A percentile compares a stretch with the other conserved stretches of the same genome.
Conservation (phyloP, 2,329 filamentous ascomycete genomes). For the Diaporthe vaccinii region DNA sequence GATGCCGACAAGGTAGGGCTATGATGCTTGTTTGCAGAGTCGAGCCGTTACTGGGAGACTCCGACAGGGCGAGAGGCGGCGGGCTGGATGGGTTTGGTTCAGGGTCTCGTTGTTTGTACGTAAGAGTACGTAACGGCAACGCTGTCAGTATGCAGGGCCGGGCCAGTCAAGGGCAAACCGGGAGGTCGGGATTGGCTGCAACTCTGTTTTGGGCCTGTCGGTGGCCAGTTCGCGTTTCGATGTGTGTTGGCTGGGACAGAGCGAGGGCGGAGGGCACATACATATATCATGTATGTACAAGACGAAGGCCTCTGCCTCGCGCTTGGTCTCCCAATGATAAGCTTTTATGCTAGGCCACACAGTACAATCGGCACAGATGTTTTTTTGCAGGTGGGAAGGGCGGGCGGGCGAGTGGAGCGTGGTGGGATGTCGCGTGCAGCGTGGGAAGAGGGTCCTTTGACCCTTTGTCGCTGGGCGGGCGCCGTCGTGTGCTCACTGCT, state of each 20-base stretch:
- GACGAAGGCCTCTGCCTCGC: slow-evolving; percentile 1
- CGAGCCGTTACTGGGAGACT: slow-evolving; percentile 13
- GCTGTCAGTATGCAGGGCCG: slow-evolving; percentile 32
- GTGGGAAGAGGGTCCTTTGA: slow-evolving; percentile 15
- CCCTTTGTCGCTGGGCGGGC: slow-evolving; percentile 21
- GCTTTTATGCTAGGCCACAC: slow-evolving; percentile 23
- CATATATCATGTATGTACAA: not conserved
- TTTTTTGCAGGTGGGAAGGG: slow-evolving; percentile 10
- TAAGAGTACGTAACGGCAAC: slow-evolving; percentile 49
- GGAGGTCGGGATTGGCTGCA: slow-evolving; percentile 35
- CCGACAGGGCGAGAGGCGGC: slow-evolving; percentile 5
- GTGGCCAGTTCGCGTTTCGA: slow-evolving; percentile 27
- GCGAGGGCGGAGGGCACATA: slow-evolving; percentile 36
- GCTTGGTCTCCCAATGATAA: slow-evolving; percentile 31
- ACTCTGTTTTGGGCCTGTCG: slow-evolving; percentile 25
- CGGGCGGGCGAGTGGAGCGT: slow-evolving; percentile 29
- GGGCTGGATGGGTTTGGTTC: slow-evolving; percentile 21
- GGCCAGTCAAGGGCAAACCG: slow-evolving; percentile 24
- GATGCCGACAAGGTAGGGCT: slow-evolving; percentile 19
- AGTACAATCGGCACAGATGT: slow-evolving; percentile 5
- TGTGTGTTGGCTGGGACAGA: not conserved
- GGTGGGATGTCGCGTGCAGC: slow-evolving; percentile 27
- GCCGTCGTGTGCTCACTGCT: slow-evolving; percentile 24
- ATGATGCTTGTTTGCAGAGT: slow-evolving; percentile 30
- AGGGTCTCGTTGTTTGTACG: slow-evolving; percentile 47